phyloP scores from a whole-genome alignment of 78 protist species.

The Protostelium mycophagum region DNA sequence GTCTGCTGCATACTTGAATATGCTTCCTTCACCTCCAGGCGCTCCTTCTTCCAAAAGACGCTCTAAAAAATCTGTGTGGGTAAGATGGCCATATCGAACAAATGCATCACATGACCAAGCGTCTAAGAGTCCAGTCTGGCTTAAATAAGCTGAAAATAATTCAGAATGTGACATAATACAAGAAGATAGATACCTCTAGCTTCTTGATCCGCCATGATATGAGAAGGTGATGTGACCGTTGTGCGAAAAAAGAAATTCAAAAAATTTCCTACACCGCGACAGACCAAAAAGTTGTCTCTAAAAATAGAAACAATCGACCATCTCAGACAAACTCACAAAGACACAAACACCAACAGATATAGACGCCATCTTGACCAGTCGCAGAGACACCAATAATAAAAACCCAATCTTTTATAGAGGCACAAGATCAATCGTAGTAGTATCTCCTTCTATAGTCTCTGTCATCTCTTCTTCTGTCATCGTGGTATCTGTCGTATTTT shows the following conservation, averaged over 20 bases:
- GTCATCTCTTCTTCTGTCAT: background rate
- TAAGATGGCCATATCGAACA: background rate
- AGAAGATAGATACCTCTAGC: background rate
- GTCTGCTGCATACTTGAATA: background rate
- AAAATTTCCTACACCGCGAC: no score
- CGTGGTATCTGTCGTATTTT: background rate
- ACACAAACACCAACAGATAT: no score
- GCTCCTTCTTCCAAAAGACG: background rate
- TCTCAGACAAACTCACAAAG: no score
- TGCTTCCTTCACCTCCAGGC: background rate
- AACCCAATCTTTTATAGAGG: no score
- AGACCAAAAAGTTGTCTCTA: no score
- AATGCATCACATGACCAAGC: background rate
- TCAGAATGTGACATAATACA: background rate
- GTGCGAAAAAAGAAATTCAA: background rate
- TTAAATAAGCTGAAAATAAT: background rate
- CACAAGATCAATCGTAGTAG: background rate
- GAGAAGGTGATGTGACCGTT: background rate
- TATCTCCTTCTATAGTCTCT: background rate
- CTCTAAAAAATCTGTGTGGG: background rate
- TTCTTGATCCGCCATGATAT: background rate
- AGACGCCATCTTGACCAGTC: no score
- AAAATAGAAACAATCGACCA: no score
- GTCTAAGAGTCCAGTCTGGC: background rate
- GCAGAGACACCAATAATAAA: no score